Evolutionary conservation across 2,329 filamentous ascomycete genomes (phyloP), one percentile per base, ranked within the genome.

Genomic region (Fusarium agapanthi): DNA sequence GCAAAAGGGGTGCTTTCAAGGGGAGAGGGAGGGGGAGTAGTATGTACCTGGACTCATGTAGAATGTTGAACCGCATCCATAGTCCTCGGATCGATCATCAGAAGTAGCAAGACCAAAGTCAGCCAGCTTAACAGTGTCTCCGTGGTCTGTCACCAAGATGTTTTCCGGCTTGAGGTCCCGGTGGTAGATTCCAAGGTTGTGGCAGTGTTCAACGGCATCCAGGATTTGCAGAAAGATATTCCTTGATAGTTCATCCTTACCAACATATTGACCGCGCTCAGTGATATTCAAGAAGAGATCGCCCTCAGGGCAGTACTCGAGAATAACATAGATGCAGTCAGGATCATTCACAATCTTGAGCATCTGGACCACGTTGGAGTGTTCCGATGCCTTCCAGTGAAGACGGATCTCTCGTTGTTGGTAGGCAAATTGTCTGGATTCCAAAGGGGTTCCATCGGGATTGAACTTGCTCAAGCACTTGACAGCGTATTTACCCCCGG

Each of bases 111-210:
- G 89, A 80, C 96, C 96, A 87, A 99, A 99, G 84, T 99, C 96
- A 75, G 95, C 96, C 74, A 99, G 89, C 86, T 98, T 97, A 80
- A 97, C 94, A 40, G 94, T 96, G 84, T 92, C 90, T 74, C 95
- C 95, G 73, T 91, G 87, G 85, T 97, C 92, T 77, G 93, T 93
- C 64, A 99, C 95, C 80, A 99, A 86, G 75, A 99, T 94, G 83
- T 99, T 99, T 86, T 99, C 96, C 67, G 96, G 96, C 88, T 99
- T 99, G 71, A 99, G 87, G 82, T 99, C 96, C 83, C 96, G 89
- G 84, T 99, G 96, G 87, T 97, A 99, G 81, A 99, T 97, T 79
- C 95, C 95, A 79, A 95, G 86, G 75, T 90, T 90, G 84, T 99
- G 96, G 88, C 96, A 98, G 84, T 95, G 94, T 81, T 96, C 93